Evolutionary conservation across 441 rosid genomes (phyloP), one percentile per base, ranked within the genome.

Genomic region (Pelargonium fulgidum): DNA sequence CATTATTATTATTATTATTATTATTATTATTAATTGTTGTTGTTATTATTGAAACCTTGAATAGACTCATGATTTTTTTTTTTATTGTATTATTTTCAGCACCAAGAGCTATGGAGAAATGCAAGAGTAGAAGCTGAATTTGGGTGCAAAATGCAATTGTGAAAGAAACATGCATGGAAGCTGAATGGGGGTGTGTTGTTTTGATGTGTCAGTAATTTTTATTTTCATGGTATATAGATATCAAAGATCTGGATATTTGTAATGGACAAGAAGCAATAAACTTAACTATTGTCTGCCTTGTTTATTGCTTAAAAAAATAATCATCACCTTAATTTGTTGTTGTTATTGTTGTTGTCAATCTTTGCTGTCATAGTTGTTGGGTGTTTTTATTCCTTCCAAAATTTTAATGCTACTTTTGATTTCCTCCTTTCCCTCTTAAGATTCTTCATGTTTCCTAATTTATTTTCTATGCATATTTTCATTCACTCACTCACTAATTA

Each of bases 41-140:
- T n/a, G n/a, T n/a, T n/a, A n/a, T n/a, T n/a, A n/a, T n/a, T n/a
- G n/a, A n/a, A n/a, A n/a, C n/a, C n/a, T n/a, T n/a, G n/a, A n/a
- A n/a, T n/a, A n/a, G n/a, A n/a, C n/a, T n/a, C n/a, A n/a, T n/a
- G n/a, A n/a, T n/a, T n/a, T n/a, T n/a, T n/a, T n/a, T n/a, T n/a
- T n/a, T n/a, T n/a, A n/a, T n/a, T n/a, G n/a, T n/a, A n/a, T 19
- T 8, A 68, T 6, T 79, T 81, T 68, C 91, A 93, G 98, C 98
- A 33, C 96, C 98, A 68, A n/a, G n/a, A n/a, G n/a, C n/a, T n/a
- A n/a, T n/a, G n/a, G n/a, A n/a, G n/a, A n/a, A n/a, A n/a, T n/a
- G 97, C 90, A 90, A 89, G 85, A 86, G 82, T 87, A 86, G 87
- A 81, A 76, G 79, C 86, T 90, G 80, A 89, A 81, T n/a, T n/a